A percentile compares a stretch with the other conserved stretches of the same genome.
Evolutionary conservation across 345 rosid species (phyloP).

Genomic region (Eucalyptus tenuipes): DNA sequence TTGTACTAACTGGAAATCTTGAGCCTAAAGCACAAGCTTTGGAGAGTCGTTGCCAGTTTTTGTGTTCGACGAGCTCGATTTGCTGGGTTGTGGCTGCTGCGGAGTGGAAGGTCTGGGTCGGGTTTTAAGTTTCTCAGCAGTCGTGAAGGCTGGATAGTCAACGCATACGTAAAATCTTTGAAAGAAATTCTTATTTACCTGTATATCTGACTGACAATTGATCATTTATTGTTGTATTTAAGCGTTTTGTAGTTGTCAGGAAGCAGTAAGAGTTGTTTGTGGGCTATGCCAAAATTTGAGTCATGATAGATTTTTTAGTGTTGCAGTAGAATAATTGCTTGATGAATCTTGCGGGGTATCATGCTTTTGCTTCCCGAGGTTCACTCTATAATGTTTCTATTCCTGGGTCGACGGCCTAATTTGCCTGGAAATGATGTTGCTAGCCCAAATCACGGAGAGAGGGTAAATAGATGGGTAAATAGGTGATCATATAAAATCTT

Average conservation of each 20-base stretch:
- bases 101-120: background rate
- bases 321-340: background rate
- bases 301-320: background rate
- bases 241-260: background rate
- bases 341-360: background rate
- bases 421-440: background rate
- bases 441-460: too few species aligned
- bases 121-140: background rate
- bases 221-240: background rate
- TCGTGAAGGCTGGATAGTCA: background rate
- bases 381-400: background rate
- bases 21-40: background rate
- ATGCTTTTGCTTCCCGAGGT: background rate
- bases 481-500: too few species aligned
- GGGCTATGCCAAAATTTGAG: background rate
- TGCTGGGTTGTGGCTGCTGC: background rate
- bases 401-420: background rate
- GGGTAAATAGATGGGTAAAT: too few species aligned
- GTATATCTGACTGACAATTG: background rate
- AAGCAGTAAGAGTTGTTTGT: background rate
- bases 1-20: background rate
- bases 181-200: background rate
- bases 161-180: background rate
- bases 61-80: background rate
- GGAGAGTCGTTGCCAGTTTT: background rate